Percentiles rank a stretch among this genome's conserved stretches.
Conservation (phyloP, 306 rosid genomes). For the Cotoneaster glaucophyllus region DNA sequence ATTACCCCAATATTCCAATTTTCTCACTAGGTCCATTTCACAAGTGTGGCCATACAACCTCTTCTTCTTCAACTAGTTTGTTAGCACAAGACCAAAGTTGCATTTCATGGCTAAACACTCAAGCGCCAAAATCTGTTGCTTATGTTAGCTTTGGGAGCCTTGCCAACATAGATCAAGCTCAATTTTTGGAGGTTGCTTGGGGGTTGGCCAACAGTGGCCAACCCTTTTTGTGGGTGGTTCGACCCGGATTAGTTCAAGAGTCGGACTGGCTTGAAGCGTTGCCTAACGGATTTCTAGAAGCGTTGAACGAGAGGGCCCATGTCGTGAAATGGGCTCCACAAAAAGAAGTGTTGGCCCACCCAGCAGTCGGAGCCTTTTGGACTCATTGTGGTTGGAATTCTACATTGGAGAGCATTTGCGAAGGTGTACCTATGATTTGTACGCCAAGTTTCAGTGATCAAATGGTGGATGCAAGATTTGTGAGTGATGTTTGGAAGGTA, state of each 20-base stretch:
- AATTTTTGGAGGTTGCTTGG: slow-evolving; percentile 56
- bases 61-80: slow-evolving; percentile 26
- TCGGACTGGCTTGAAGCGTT: slow-evolving; percentile 2
- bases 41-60: slow-evolving; percentile 16
- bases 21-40: slow-evolving; percentile 70
- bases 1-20: slow-evolving; percentile 21
- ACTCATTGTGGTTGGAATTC: slow-evolving; percentile 72
- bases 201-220: slow-evolving; percentile 44
- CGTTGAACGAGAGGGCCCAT: slow-evolving; percentile 34
- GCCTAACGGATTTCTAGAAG: slow-evolving; percentile 38
- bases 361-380: slow-evolving; percentile 53
- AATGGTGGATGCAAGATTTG: slow-evolving; percentile 41
- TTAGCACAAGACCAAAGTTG: slow-evolving; percentile 31
- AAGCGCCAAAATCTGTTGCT: slow-evolving; percentile 35
- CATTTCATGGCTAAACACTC: slow-evolving; percentile 54
- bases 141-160: slow-evolving; percentile 64
- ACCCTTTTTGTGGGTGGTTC: slow-evolving; percentile 57
- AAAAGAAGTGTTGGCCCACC: slow-evolving; percentile 45
- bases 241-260: slow-evolving; percentile 34
- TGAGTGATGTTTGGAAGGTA: slow-evolving; percentile 50
- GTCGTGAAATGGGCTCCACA: slow-evolving; percentile 73
- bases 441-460: slow-evolving; percentile 21
- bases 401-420: slow-evolving; percentile 42
- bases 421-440: slow-evolving; percentile 65
- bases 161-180: slow-evolving; percentile 18